Conservation (phyloP, 2,329 filamentous ascomycete species). For the Myriosclerotinia curreyana region DNA sequence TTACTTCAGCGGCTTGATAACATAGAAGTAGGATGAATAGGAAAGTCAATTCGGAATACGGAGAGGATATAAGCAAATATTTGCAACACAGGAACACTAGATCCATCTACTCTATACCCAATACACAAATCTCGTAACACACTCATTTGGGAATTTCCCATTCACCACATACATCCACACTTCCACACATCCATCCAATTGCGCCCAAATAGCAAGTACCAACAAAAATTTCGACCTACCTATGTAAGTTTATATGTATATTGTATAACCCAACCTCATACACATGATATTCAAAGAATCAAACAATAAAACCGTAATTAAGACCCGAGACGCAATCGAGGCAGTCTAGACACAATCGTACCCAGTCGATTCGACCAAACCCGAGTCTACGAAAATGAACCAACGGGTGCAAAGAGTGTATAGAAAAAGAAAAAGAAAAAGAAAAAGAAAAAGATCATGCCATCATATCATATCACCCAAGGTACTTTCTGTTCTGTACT, state of each 20-base stretch:
- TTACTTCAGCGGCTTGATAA: neutral
- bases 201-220: neutral
- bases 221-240: neutral
- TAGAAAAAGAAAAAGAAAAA: too few relatives aligned
- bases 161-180: neutral
- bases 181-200: neutral
- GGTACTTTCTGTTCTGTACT: too few relatives aligned
- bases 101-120: neutral
- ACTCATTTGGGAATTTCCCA: neutral
- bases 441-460: too few relatives aligned
- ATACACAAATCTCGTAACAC: slow-evolving; percentile 1
- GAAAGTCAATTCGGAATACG: neutral
- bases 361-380: too few relatives aligned
- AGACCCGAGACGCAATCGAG: too few relatives aligned
- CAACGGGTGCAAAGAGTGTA: too few relatives aligned
- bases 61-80: neutral
- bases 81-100: neutral
- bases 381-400: too few relatives aligned
- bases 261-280: slow-evolving; percentile 4
- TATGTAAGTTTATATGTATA: neutral
- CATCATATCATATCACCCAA: too few relatives aligned
- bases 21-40: neutral
- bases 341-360: too few relatives aligned
- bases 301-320: slow-evolving; percentile 5
- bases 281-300: slow-evolving; percentile 11